These are phyloP conservation scores for Fusarium oxysporum DNA, from an alignment of 2,329 filamentous ascomycete species.

Conservation along the genomic window DNA sequence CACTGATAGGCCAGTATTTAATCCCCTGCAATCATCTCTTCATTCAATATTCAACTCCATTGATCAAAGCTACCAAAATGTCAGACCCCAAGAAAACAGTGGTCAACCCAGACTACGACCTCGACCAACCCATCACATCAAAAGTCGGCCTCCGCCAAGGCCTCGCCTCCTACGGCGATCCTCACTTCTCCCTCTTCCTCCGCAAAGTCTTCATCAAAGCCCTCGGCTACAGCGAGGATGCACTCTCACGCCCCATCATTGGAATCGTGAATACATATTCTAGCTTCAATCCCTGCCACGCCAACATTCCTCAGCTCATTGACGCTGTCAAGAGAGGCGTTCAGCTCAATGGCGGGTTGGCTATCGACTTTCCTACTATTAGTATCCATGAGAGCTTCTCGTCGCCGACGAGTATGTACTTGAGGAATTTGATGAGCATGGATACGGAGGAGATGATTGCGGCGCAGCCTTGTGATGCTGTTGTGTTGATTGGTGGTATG, in stretches of 20 bases:
- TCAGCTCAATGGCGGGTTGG: slow-evolving; percentile 73
- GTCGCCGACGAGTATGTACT: slow-evolving; percentile 78
- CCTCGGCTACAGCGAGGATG: slow-evolving; percentile 78
- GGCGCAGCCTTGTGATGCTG: slow-evolving; percentile 77
- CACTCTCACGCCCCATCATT: slow-evolving; percentile 76
- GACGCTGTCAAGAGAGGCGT: slow-evolving; percentile 77
- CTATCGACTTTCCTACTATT: slow-evolving; percentile 80
- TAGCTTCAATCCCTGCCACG: slow-evolving; percentile 80
- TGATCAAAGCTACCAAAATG: slow-evolving; percentile 17
- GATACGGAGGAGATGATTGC: slow-evolving; percentile 83
- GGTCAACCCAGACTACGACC: slow-evolving; percentile 69
- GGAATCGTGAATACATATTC: slow-evolving; percentile 81
- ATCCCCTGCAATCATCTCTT: not conserved
- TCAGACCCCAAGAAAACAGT: slow-evolving; percentile 4
- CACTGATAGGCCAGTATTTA: slow-evolving; percentile 32
- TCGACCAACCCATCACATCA: slow-evolving; percentile 63
- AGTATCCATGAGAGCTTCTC: slow-evolving; percentile 77
- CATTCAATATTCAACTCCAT: not conserved
- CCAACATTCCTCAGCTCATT: slow-evolving; percentile 76
- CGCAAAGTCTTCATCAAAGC: slow-evolving; percentile 84
- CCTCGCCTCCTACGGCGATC: slow-evolving; percentile 76
- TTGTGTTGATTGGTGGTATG: slow-evolving; percentile 73
- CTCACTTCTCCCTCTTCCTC: slow-evolving; percentile 80
- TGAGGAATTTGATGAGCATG: slow-evolving; percentile 82
- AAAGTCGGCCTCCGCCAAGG: slow-evolving; percentile 70